Conservation (phyloP, 306 rosid species). For the Medicago arabica region DNA sequence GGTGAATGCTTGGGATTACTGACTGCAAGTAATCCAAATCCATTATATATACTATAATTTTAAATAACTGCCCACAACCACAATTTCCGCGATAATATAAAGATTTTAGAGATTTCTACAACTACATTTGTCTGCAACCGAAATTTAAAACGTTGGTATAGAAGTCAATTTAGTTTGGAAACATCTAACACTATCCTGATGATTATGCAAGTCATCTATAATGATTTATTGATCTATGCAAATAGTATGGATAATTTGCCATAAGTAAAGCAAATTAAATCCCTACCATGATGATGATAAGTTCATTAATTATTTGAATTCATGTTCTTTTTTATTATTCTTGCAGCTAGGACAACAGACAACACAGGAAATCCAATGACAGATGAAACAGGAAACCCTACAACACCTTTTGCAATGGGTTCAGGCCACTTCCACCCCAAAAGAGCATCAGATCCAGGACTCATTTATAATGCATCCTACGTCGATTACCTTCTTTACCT, state of each 20-base stretch:
- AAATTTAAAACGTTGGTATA: no score
- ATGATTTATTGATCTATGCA: no score
- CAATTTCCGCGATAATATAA: neutral
- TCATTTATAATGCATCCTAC: slow-evolving; percentile 81
- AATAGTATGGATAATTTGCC: no score
- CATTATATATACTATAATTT: no score
- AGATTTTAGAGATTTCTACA: no score
- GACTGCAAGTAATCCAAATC: neutral
- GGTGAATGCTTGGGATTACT: neutral
- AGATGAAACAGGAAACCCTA: slow-evolving; percentile 61
- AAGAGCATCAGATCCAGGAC: slow-evolving; percentile 81
- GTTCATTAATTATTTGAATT: neutral
- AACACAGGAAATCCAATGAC: slow-evolving; percentile 63
- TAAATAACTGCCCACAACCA: neutral
- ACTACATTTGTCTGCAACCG: neutral
- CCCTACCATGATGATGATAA: no score
- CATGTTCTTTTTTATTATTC: neutral
- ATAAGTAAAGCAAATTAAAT: no score
- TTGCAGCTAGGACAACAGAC: slow-evolving; percentile 65
- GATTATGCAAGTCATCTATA: no score
- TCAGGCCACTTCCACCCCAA: slow-evolving; percentile 82
- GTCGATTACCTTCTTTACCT: slow-evolving; percentile 70
- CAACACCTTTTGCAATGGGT: slow-evolving; percentile 83
- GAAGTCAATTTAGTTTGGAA: neutral
- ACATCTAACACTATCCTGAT: neutral